A percentile compares a stretch with the other conserved stretches of the same genome.
These are phyloP conservation scores for Buddleja alternifolia DNA, from an alignment of 257 asterid genomes.

Conservation along the genomic window DNA sequence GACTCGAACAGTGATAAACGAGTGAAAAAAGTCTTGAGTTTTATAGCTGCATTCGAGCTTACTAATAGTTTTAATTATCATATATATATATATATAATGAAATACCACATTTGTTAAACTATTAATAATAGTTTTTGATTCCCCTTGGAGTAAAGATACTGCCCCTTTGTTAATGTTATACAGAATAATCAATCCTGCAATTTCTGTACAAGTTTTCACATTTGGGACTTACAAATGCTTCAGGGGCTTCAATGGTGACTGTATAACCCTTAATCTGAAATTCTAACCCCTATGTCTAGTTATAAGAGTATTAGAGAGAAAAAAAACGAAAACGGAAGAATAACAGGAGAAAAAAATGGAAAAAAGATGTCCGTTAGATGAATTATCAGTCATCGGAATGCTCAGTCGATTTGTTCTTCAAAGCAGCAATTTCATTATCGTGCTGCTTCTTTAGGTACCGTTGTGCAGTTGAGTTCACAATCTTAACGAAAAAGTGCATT, in stretches of 20 bases:
- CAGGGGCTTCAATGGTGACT: constrained; percentile 36
- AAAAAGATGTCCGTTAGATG: constrained; percentile 1
- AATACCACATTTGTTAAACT: no score
- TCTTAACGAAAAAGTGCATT: constrained; percentile 70
- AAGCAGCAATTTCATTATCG: constrained; percentile 53
- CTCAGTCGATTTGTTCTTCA: constrained; percentile 53
- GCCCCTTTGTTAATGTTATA: background rate
- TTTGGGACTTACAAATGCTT: constrained; percentile 21
- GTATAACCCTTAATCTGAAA: constrained; percentile 29
- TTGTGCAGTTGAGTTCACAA: constrained; percentile 78
- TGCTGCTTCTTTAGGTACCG: constrained; percentile 65
- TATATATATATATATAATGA: no score
- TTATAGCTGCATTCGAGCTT: no score
- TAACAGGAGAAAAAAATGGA: background rate
- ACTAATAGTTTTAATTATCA: no score
- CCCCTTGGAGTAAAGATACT: no score
- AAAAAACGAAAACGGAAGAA: background rate
- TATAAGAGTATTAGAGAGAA: background rate
- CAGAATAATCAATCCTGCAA: constrained; percentile 1
- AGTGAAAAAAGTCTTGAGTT: no score
- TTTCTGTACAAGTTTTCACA: constrained; percentile 32
- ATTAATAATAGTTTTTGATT: no score
- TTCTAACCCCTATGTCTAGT: constrained; percentile 34
- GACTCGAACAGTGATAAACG: no score
- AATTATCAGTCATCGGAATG: constrained; percentile 29